A percentile compares a stretch with the other conserved stretches of the same genome.
Evolutionary conservation across 345 rosid species (phyloP).

Genomic region (Eucalyptus lansdowneana): DNA sequence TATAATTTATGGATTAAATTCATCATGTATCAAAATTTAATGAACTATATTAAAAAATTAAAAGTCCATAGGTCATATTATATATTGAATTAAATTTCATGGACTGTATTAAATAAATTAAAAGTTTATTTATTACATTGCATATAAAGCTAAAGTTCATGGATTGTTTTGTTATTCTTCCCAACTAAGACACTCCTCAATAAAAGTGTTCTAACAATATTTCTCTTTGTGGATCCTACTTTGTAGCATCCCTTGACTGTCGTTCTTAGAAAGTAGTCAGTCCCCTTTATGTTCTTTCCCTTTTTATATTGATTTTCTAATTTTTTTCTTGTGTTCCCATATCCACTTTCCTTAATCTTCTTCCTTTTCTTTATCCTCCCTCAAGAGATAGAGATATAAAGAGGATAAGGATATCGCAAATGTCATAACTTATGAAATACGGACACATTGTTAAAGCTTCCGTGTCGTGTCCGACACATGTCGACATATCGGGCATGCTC

Average conservation of each 20-base stretch:
- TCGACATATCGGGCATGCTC: accelerated
- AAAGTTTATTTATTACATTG: accelerated
- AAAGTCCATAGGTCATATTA: too few species aligned
- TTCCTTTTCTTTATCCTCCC: background rate
- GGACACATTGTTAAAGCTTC: accelerated
- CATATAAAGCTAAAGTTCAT: accelerated
- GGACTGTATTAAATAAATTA: too few species aligned
- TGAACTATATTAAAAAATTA: too few species aligned
- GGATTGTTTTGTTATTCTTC: too few species aligned
- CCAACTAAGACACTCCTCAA: background rate
- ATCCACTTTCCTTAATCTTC: background rate
- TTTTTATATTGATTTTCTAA: background rate
- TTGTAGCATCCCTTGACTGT: background rate
- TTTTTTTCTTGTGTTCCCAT: background rate
- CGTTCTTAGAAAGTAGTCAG: background rate
- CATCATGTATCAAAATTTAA: too few species aligned
- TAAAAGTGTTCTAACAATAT: background rate
- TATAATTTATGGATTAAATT: too few species aligned
- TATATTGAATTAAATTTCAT: too few species aligned
- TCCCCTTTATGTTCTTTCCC: background rate
- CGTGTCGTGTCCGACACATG: too few species aligned
- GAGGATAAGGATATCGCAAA: too few species aligned
- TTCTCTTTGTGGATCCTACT: background rate
- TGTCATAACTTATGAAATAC: too few species aligned
- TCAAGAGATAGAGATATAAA: too few species aligned